These are phyloP conservation scores for Aspergillus pseudoviridinutans DNA, from an alignment of 2,329 filamentous ascomycete genomes.

Conservation along the genomic window DNA sequence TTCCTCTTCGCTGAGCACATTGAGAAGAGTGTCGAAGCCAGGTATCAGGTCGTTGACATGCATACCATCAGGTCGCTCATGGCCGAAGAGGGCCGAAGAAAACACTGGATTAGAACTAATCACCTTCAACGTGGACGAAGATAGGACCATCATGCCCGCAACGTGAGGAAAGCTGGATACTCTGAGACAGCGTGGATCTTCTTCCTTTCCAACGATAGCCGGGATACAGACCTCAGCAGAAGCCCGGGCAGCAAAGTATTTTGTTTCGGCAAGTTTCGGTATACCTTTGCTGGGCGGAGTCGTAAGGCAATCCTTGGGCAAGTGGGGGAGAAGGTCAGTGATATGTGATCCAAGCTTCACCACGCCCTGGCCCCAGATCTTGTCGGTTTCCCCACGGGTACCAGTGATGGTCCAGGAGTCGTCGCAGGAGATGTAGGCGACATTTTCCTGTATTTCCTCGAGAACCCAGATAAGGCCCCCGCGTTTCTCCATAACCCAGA, in stretches of 20 bases:
- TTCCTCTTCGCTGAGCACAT: slow-evolving; percentile 81
- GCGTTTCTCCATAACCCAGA: slow-evolving; percentile 98
- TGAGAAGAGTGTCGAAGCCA: slow-evolving; percentile 77
- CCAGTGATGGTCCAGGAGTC: slow-evolving; percentile 70
- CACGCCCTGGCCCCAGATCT: slow-evolving; percentile 77
- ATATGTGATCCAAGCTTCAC: slow-evolving; percentile 68
- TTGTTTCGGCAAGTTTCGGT: slow-evolving; percentile 65
- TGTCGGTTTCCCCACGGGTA: slow-evolving; percentile 69
- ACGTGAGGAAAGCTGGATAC: slow-evolving; percentile 96
- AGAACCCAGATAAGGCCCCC: slow-evolving; percentile 94
- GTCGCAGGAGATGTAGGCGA: slow-evolving; percentile 71
- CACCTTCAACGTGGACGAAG: slow-evolving; percentile 71
- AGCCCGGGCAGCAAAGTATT: slow-evolving; percentile 82
- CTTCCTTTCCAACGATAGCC: slow-evolving; percentile 71
- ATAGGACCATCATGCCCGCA: slow-evolving; percentile 89
- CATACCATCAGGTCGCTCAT: slow-evolving; percentile 76
- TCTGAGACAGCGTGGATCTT: slow-evolving; percentile 66
- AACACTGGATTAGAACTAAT: slow-evolving; percentile 95
- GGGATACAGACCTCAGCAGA: slow-evolving; percentile 76
- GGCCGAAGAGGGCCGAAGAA: slow-evolving; percentile 84
- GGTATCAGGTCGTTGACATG: slow-evolving; percentile 78
- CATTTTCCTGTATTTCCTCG: slow-evolving; percentile 95
- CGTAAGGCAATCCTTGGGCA: slow-evolving; percentile 69
- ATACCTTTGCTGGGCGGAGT: slow-evolving; percentile 70
- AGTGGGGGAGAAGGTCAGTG: slow-evolving; percentile 71